Conservation (phyloP, 2,329 filamentous ascomycete genomes). For the Aspergillus spinulosporus region DNA sequence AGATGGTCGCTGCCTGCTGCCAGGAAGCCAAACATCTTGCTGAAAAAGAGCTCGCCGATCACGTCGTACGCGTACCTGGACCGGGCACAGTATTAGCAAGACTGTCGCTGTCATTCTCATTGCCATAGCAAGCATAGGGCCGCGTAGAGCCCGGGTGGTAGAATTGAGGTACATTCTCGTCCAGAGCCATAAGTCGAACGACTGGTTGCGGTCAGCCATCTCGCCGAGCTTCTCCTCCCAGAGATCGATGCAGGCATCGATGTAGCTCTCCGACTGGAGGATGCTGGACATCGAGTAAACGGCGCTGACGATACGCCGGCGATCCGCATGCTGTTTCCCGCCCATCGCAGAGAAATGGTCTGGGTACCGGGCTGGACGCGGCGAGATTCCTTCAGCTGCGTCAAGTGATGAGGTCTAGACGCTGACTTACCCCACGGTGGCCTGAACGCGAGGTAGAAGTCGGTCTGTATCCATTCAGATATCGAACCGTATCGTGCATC, state of each 20-base stretch:
- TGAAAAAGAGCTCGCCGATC: conserved; percentile 44
- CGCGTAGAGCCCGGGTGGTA: not conserved
- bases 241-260: conserved; percentile 26
- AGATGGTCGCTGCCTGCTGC: conserved; percentile 41
- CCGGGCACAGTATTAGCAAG: not conserved
- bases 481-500: not conserved
- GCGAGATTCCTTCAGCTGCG: no score
- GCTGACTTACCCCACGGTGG: conserved; percentile 15
- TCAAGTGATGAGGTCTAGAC: no score
- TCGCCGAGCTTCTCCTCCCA: conserved; percentile 23
- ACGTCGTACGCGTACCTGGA: conserved; percentile 46
- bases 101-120: no score
- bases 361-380: conserved; percentile 19
- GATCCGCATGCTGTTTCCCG: conserved; percentile 27
- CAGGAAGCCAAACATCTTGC: conserved; percentile 46
- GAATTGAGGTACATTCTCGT: conserved; percentile 24
- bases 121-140: not conserved
- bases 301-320: conserved; percentile 26
- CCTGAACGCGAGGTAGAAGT: conserved; percentile 16
- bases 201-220: conserved; percentile 15
- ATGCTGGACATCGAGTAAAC: conserved; percentile 31
- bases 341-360: conserved; percentile 27
- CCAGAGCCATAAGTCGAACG: conserved; percentile 29
- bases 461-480: conserved; percentile 24
- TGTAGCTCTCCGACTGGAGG: conserved; percentile 29